Base-by-base conservation (phyloP, 2,329 filamentous ascomycete genomes). In the Epichloe typhina region DNA sequence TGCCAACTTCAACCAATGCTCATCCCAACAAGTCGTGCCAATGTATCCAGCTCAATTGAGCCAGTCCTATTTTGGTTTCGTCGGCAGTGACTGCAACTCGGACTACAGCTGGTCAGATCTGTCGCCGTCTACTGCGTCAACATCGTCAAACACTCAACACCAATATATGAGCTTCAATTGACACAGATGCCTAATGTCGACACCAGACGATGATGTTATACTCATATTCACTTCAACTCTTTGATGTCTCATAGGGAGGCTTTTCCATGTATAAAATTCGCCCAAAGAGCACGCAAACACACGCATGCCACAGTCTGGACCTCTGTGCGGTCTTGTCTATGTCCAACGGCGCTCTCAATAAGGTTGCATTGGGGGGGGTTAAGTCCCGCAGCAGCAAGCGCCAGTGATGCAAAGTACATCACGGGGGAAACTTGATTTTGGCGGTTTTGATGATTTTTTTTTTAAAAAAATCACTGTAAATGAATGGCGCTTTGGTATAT, bases 101-200 rank as follows among this genome's bases (percentile, higher is more conserved):
- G 74, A 79, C 54, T 78, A 74, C 58, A 72, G 72, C 56, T 79
- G 76, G 68, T 70, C 76, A 5, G 68, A 71, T 41, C 67, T 72
- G 37, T 67, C 71, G 1, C 50, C 68, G 26, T 61, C 64, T 6
- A 56, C 61, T 44, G 58, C 63, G 2, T 68, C 67, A 12, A 62
- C 65, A 3, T 61, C 59, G 9, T 62, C 65, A 50, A 60, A 50
- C 54, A 55, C 60, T 48, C 59, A 56, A 23, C 47, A 53, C 11
- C 45, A 46, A 38, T 53, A 46, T 21, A 48, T 49, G 46, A 62
- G 49, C 52, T 64, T 66, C 50, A 55, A 54, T 15, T 57, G 58
- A 26, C 19, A 52, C 54, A 21, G 56, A 46, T 15, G 46, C 5
- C 11, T 47, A 38, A 43, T 19, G 5, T 23, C 33, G 23, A 42